Base-by-base conservation (phyloP, 768 basidiomycete species). In the Sarcodon aspratus region DNA sequence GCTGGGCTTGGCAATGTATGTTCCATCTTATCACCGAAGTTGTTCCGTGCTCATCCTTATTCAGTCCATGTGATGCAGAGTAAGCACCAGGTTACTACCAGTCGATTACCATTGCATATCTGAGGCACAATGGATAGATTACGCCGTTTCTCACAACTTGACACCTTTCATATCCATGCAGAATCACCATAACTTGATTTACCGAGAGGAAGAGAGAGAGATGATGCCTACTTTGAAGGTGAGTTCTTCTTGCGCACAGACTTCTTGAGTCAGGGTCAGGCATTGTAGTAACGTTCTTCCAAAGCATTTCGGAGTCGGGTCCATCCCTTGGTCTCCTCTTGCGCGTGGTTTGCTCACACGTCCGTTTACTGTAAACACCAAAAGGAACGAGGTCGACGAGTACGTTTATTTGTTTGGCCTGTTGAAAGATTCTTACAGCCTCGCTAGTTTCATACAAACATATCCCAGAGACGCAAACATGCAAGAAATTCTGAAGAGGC, bases 101-200 rank as follows among this genome's bases (percentile, higher is more conserved):
- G 13, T 45, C 31, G 45, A 45, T 36, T 34, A 9, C 31, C 3
- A 7, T 3, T 13, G 9, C 27, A 44, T 9, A n/a, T 33, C 32
- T 43, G 9, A 9, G 8, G 6, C n/a, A 8, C 1, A 11, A 15
- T 13, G 13, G 11, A 13, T 31, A 60, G 58, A 58, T 43, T 60
- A 63, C 37, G 62, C 63, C 27, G 60, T 62, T 42, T 44, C 46
- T 35, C 52, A 63, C 45, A 57, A 56, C 43, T 53, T 62, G 12
- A 70, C 72, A 6, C 68, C 67, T 17, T 73, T 73, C 59, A 66
- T 72, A 56, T 64, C 64, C 9, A 73, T 73, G 72, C 72, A 73
- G 59, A 72, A 71, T 55, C 64, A 67, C 45, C 65, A 73, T 53
- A 65, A 53, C 21, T 61, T 69, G 8, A 51, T 71, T 32, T 73